Evolutionary conservation across 1,284 basidiomycete genomes (phyloP).

Genomic region (Microbotryum saponariae): DNA sequence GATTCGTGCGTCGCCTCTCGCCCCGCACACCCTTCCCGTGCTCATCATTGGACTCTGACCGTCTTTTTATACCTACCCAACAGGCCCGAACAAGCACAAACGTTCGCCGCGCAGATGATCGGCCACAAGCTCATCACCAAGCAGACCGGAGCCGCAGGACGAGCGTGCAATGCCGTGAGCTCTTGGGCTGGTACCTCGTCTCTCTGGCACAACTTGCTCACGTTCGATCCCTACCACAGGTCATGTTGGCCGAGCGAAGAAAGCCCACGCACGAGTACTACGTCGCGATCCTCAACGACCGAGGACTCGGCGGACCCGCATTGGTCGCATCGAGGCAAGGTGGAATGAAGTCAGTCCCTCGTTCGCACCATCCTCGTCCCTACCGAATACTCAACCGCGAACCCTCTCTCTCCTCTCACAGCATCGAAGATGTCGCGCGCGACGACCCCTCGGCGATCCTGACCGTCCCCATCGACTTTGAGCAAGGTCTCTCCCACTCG

Average conservation of each 20-base stretch:
- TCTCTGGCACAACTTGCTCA: no score
- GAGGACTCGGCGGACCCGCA: constrained; percentile 77
- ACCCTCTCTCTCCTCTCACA: constrained; percentile 37
- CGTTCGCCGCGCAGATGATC: constrained; percentile 86
- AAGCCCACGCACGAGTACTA: constrained; percentile 97
- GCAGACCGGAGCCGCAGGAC: constrained; percentile 88
- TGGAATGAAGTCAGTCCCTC: constrained; percentile 40
- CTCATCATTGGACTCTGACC: background rate
- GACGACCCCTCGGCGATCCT: constrained; percentile 94
- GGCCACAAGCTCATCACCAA: constrained; percentile 96
- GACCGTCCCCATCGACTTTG: constrained; percentile 84
- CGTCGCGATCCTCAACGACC: constrained; percentile 93
- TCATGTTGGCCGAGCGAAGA: constrained; percentile 96
- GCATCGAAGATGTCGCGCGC: constrained; percentile 97
- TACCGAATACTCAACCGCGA: background rate
- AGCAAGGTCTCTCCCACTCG: constrained; percentile 66
- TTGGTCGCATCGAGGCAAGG: constrained; percentile 83
- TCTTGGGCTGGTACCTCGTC: background rate
- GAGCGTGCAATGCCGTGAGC: constrained; percentile 64
- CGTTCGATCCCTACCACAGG: constrained; percentile 45
- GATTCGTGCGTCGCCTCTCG: constrained; percentile 56
- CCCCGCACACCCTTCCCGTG: background rate
- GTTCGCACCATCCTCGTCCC: background rate
- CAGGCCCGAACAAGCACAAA: constrained; percentile 81
- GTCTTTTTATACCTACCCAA: no score